Evolutionary conservation across 2,329 filamentous ascomycete genomes (phyloP).

Genomic region (Neonectria faginata): DNA sequence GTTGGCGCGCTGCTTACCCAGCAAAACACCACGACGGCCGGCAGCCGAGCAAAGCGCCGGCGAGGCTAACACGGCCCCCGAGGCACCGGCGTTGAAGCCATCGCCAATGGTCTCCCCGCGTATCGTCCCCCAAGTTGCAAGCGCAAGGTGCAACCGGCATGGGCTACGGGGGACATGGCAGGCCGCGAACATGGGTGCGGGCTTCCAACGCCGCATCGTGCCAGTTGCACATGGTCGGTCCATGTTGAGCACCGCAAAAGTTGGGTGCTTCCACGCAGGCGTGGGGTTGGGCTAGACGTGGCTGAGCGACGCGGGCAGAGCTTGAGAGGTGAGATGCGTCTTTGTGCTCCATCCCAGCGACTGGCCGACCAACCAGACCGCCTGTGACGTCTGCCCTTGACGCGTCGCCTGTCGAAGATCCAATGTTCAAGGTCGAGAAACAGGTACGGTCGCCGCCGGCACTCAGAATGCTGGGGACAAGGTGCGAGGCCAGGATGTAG

Average conservation of each 20-base stretch:
- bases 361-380: constrained; percentile 21
- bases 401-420: constrained; percentile 25
- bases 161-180: constrained; percentile 13
- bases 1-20: constrained; percentile 33
- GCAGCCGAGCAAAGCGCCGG: constrained; percentile 40
- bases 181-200: constrained; percentile 14
- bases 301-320: constrained; percentile 19
- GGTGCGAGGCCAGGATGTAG: constrained; percentile 6
- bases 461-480: constrained; percentile 9
- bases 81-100: constrained; percentile 31
- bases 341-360: background rate
- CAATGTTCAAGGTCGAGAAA: constrained; percentile 17
- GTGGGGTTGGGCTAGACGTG: constrained; percentile 29
- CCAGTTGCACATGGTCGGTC: constrained; percentile 15
- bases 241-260: constrained; percentile 22
- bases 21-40: constrained; percentile 13
- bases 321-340: constrained; percentile 9
- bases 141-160: constrained; percentile 19
- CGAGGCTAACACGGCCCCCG: constrained; percentile 12
- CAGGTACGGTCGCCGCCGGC: constrained; percentile 10
- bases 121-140: constrained; percentile 4
- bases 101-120: constrained; percentile 23
- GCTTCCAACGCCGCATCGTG: background rate
- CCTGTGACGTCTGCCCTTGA: constrained; percentile 34
- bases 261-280: constrained; percentile 27